These are phyloP conservation scores for Wickerhamiella slavikovae DNA, from an alignment of 805 yeast species.

Conservation along the genomic window DNA sequence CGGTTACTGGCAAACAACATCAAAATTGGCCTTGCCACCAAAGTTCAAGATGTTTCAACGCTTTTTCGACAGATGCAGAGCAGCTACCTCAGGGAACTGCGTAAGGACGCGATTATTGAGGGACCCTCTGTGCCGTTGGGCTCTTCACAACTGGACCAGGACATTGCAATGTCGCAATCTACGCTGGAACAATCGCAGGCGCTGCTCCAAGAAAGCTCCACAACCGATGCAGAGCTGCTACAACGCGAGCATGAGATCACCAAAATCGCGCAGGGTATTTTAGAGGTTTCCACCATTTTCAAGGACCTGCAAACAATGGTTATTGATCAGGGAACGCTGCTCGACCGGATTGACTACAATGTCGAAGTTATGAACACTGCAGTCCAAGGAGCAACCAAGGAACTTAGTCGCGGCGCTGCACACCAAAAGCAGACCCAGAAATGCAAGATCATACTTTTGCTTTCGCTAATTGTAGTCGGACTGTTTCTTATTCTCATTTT, in stretches of 20 bases:
- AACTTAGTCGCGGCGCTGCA: constrained; percentile 50
- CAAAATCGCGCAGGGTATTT: constrained; percentile 78
- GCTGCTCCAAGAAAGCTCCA: constrained; percentile 14
- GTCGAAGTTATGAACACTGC: constrained; percentile 60
- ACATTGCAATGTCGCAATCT: constrained; percentile 16
- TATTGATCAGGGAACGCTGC: constrained; percentile 84
- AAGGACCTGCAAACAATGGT: constrained; percentile 81
- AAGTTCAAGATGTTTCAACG: constrained; percentile 60
- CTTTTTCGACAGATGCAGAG: constrained; percentile 74
- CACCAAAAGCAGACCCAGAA: constrained; percentile 82
- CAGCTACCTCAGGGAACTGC: constrained; percentile 63
- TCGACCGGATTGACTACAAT: constrained; percentile 88
- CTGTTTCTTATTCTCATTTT: constrained; percentile 49
- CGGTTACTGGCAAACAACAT: constrained; percentile 53
- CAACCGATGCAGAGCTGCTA: constrained; percentile 21
- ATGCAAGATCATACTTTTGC: constrained; percentile 64
- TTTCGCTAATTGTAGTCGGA: constrained; percentile 50
- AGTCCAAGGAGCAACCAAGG: constrained; percentile 56
- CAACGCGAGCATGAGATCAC: constrained; percentile 81
- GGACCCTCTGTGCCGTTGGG: constrained; percentile 13
- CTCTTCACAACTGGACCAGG: constrained; percentile 17
- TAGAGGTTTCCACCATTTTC: constrained; percentile 83
- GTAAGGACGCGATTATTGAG: constrained; percentile 38
- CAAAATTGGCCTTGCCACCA: constrained; percentile 66
- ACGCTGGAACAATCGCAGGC: constrained; percentile 17